These are phyloP conservation scores for Zygoascus tannicola DNA, from an alignment of 805 yeast genomes.

Conservation along the genomic window DNA sequence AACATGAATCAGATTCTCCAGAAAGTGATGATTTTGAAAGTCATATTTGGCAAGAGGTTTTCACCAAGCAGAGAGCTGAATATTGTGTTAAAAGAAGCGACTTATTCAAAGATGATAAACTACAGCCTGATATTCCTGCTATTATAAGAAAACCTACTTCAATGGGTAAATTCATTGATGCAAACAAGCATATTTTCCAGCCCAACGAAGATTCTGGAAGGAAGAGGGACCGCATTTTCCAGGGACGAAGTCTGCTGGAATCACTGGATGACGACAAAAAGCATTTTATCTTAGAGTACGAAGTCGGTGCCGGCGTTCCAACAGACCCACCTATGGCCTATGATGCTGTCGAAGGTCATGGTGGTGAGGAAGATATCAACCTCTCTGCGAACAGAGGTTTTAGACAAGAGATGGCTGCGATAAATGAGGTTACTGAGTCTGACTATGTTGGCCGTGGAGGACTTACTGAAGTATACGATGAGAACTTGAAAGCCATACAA, in stretches of 20 bases:
- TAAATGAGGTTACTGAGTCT: conserved; percentile 28
- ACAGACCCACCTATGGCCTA: conserved; percentile 40
- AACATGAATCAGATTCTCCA: conserved; percentile 2
- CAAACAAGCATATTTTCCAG: conserved; percentile 20
- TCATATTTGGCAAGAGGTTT: conserved; percentile 75
- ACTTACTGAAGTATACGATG: conserved; percentile 47
- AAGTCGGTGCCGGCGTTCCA: conserved; percentile 73
- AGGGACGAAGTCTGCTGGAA: conserved; percentile 15
- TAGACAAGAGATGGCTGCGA: conserved; percentile 14
- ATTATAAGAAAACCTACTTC: conserved; percentile 52
- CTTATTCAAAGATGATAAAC: conserved; percentile 48
- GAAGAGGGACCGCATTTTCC: conserved; percentile 10
- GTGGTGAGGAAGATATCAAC: conserved; percentile 37
- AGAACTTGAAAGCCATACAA: conserved; percentile 72
- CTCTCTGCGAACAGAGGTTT: conserved; percentile 27
- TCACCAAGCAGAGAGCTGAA: conserved; percentile 70
- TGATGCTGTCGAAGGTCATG: conserved; percentile 41
- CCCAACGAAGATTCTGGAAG: conserved; percentile 7
- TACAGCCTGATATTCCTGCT: conserved; percentile 65
- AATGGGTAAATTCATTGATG: conserved; percentile 47
- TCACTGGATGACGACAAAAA: conserved; percentile 28
- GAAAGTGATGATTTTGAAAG: conserved; percentile 53
- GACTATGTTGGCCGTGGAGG: conserved; percentile 43
- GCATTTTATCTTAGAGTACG: conserved; percentile 57
- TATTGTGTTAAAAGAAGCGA: conserved; percentile 60